Evolutionary conservation across 495 filamentous ascomycete species (phyloP).

Genomic region (Xylaria telfairii): DNA sequence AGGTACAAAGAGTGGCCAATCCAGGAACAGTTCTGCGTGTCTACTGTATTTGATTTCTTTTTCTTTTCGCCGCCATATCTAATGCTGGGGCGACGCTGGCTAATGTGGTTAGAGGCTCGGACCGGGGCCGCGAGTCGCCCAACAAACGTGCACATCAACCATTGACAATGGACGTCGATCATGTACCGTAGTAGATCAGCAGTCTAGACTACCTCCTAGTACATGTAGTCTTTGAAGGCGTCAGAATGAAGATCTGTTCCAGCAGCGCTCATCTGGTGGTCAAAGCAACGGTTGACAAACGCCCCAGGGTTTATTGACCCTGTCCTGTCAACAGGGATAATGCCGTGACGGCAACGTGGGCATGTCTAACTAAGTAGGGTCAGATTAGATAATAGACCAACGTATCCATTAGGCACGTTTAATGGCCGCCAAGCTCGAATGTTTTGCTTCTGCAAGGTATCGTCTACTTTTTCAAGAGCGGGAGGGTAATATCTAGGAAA

Average conservation of each 20-base stretch:
- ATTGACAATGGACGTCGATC: neutral
- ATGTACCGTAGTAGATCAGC: neutral
- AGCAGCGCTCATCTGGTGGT: neutral
- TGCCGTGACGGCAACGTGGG: slow-evolving; percentile 20
- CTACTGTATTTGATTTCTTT: no score
- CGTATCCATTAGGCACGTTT: neutral
- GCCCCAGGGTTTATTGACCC: neutral
- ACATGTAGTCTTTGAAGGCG: neutral
- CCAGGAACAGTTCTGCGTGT: neutral
- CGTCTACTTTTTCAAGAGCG: neutral
- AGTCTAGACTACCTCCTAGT: neutral
- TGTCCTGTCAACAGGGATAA: slow-evolving; percentile 8
- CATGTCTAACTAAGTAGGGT: neutral
- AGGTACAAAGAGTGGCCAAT: neutral
- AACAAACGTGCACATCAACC: neutral
- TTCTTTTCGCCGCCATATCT: neutral
- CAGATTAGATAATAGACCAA: no score
- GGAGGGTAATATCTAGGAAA: neutral
- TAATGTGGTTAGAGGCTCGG: slow-evolving; percentile 9
- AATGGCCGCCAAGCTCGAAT: slow-evolving; percentile 4
- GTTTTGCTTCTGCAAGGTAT: neutral
- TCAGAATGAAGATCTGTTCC: neutral
- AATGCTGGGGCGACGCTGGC: no score
- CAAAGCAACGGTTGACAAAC: neutral
- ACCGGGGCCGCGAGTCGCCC: slow-evolving; percentile 1